Evolutionary conservation across 495 filamentous ascomycete species (phyloP), one percentile per base, ranked within the genome.

Genomic region (Astrocystis sublimbata): DNA sequence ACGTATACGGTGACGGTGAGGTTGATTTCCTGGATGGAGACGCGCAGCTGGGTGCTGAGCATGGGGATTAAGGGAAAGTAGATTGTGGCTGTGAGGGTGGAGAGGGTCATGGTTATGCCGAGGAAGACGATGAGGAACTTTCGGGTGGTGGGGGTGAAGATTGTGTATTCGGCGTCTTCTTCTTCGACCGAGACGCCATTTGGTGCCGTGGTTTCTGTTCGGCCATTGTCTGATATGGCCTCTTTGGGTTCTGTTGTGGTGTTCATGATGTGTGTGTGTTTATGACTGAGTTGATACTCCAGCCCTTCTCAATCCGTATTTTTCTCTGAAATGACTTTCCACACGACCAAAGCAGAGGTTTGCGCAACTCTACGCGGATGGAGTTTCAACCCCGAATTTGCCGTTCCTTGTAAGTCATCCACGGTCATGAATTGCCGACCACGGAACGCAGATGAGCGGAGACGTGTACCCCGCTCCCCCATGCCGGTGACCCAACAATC

Each of bases 1-100:
- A 79, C 40, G 58, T 78, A 84, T 7, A 73, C 67, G 2, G 74
- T 84, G 57, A 83, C 68, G 0, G 76, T 79, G 35, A 83, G 60
- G 53, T 81, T 82, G 61, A 83, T 81, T 30, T 71, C 40, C 3
- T 70, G 64, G 7, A 66, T 65, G 2, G 76, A 79, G 0, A 78
- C 76, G 35, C 73, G 47, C 54, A 82, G 67, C 26, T 78, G 75
- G 0, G 38, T 57, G 9, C 74, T 60, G 2, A 83, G 65, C 5
- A 70, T 45, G 19, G 71, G 66, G 0, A 84, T 54, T 1, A 77
- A 72, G 19, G 79, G 79, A 26, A 76, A 74, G 63, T 83, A 83
- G 28, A 82, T 78, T 33, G 67, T 76, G 53, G 71, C 71, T 0
- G 79, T 77, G 2, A 83, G 58, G 6, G 79, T 73, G 0, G 80